Percentiles rank a stretch among this genome's conserved stretches.
These are phyloP conservation scores for Pseudozyma tsukubaensis DNA, from an alignment of 1,284 basidiomycete species.

Conservation along the genomic window DNA sequence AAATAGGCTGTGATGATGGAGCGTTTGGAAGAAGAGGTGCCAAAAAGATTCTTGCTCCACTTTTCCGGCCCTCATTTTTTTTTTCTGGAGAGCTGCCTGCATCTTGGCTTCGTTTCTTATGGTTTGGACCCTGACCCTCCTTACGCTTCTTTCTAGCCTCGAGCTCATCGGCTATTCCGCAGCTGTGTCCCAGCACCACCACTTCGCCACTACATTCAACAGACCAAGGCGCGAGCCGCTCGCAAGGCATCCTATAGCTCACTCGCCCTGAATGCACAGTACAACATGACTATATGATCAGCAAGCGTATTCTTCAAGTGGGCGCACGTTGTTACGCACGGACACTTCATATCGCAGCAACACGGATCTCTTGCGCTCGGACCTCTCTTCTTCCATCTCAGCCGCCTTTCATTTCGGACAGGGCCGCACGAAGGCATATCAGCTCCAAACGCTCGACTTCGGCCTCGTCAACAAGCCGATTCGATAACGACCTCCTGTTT, in stretches of 20 bases:
- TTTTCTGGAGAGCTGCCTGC: neutral
- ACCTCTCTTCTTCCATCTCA: conserved; percentile 7
- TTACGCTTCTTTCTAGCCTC: neutral
- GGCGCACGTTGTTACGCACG: conserved; percentile 2
- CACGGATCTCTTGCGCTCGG: conserved; percentile 12
- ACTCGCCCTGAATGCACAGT: neutral
- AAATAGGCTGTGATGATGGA: neutral
- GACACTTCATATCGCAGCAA: neutral
- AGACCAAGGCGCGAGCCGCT: neutral
- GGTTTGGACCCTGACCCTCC: conserved; percentile 10
- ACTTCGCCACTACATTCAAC: neutral
- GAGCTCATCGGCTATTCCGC: too few relatives aligned
- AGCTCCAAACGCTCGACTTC: too few relatives aligned
- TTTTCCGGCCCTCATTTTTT: neutral
- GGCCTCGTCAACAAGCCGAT: neutral
- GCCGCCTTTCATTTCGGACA: conserved; percentile 1
- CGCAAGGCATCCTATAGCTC: neutral
- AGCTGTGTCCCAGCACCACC: neutral
- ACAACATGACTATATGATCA: conserved; percentile 14
- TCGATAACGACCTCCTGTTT: neutral
- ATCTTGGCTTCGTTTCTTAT: neutral
- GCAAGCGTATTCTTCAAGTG: neutral
- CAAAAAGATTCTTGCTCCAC: neutral
- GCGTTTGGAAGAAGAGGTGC: neutral
- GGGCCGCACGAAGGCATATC: too few relatives aligned